Conservation (phyloP, 1,284 basidiomycete species). For the Boletellus sp. region DNA sequence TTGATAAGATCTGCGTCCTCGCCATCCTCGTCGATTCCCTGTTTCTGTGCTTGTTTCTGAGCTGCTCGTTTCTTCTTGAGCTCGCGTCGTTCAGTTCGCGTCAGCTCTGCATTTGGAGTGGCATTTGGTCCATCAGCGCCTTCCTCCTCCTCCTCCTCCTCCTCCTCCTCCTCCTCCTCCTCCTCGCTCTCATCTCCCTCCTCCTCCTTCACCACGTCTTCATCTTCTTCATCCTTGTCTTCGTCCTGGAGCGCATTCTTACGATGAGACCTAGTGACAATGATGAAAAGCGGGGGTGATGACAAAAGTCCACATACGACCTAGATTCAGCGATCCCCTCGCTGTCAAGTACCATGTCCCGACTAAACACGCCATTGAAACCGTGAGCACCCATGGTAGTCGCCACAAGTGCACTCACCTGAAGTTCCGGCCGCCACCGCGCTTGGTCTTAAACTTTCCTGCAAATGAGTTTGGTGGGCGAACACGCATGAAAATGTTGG, state of each 20-base stretch:
- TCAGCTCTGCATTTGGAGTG: conserved; percentile 44
- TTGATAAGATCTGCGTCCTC: conserved; percentile 65
- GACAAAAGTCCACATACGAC: conserved; percentile 35
- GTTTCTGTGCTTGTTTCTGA: conserved; percentile 41
- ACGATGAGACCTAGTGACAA: conserved; percentile 14
- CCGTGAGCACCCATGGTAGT: conserved; percentile 3
- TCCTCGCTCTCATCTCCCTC: conserved; percentile 37
- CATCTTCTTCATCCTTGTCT: neutral
- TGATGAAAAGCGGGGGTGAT: neutral
- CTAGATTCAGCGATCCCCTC: conserved; percentile 57
- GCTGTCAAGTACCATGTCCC: conserved; percentile 56
- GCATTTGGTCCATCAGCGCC: conserved; percentile 36
- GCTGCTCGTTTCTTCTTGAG: conserved; percentile 69
- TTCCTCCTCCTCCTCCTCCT: conserved; percentile 31
- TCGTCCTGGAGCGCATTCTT: conserved; percentile 5
- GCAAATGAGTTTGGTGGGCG: neutral
- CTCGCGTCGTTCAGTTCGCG: conserved; percentile 63
- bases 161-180: conserved; percentile 30
- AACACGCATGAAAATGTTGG: neutral
- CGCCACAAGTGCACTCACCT: conserved; percentile 42
- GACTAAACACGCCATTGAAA: conserved; percentile 37
- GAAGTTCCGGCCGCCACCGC: conserved; percentile 82
- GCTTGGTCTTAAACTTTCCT: conserved; percentile 83
- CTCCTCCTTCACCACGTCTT: conserved; percentile 11
- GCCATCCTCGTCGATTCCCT: conserved; percentile 43